Base-by-base conservation (phyloP, 768 basidiomycete genomes). In the Leucogyrophana mollusca region DNA sequence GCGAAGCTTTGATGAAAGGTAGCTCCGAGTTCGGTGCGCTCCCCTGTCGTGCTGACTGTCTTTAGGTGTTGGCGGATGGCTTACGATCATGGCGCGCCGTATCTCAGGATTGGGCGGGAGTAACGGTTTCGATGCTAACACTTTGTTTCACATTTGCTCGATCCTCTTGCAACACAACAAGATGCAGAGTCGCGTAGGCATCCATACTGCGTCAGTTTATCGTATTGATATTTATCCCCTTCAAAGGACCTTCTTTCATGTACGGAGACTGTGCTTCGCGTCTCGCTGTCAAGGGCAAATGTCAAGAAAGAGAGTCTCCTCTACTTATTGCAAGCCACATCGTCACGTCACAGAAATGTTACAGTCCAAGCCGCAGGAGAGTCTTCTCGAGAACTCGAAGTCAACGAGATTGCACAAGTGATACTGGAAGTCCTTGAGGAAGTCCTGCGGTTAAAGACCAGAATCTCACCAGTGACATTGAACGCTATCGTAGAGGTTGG, bases 101-200 rank as follows among this genome's bases (percentile, higher is more conserved):
- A 40, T 43, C n/a, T 50, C 43, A 16, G 43, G 38, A 23, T 40
- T 52, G 17, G 39, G 43, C 27, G 39, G 7, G 20, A 34, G 36
- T 23, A 30, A 18, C 17, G 25, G 39, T 34, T 50, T 82, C 45
- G 77, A 88, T 56, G 73, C 81, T 4, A 79, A 80, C 8, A 72
- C 84, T 4, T 56, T 88, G 9, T 54, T 90, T 14, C 40, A 61
- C 3, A 76, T 85, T 41, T 67, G 73, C 0, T 67, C 77, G 3
- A 68, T 69, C 11, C 67, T 89, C 23, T 66, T 85, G 11, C 73
- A 80, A 46, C 73, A 81, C 56, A 85, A 87, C 64, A 81, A 80
- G 59, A 62, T 72, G 17, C 70, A 78, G 36, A 74, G 72, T 56
- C 71, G 78, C 48, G 87, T 86, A 49, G 46, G 70, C 60, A 3